These are phyloP conservation scores for Calonectria pseudoturangicola DNA, from an alignment of 2,329 filamentous ascomycete genomes.

Conservation along the genomic window DNA sequence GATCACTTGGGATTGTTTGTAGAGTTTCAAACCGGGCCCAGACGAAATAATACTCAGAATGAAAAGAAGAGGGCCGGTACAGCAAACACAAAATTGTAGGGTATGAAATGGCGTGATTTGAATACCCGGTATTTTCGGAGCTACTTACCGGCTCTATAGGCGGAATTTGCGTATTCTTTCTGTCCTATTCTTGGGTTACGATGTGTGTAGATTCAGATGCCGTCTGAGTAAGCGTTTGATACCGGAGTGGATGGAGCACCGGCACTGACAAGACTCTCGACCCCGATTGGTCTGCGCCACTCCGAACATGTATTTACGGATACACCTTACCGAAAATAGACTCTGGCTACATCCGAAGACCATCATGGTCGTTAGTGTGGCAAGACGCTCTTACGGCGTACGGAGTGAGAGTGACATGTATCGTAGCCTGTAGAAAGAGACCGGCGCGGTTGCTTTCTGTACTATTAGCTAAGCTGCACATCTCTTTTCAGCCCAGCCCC, in stretches of 20 bases:
- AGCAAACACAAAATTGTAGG: background rate
- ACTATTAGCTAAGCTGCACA: background rate
- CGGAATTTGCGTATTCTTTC: background rate
- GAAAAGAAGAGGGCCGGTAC: background rate
- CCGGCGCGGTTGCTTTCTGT: background rate
- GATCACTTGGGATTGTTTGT: too few relatives aligned
- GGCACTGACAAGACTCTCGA: background rate
- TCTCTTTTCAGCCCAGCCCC: background rate
- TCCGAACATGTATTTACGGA: slow-evolving; percentile 3
- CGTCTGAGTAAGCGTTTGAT: background rate
- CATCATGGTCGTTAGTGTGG: background rate
- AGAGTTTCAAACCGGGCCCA: too few relatives aligned
- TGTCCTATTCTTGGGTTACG: background rate
- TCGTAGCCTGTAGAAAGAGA: background rate
- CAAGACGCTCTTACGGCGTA: background rate
- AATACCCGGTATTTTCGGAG: background rate
- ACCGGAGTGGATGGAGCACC: background rate
- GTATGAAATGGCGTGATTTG: background rate
- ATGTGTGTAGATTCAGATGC: background rate
- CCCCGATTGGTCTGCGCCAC: background rate
- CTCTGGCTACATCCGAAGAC: background rate
- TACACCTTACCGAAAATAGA: slow-evolving; percentile 6
- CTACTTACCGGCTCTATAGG: background rate
- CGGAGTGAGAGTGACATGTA: background rate
- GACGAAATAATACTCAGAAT: background rate